These are phyloP conservation scores for Fusarium hainanense DNA, from an alignment of 2,329 filamentous ascomycete genomes.

Conservation along the genomic window DNA sequence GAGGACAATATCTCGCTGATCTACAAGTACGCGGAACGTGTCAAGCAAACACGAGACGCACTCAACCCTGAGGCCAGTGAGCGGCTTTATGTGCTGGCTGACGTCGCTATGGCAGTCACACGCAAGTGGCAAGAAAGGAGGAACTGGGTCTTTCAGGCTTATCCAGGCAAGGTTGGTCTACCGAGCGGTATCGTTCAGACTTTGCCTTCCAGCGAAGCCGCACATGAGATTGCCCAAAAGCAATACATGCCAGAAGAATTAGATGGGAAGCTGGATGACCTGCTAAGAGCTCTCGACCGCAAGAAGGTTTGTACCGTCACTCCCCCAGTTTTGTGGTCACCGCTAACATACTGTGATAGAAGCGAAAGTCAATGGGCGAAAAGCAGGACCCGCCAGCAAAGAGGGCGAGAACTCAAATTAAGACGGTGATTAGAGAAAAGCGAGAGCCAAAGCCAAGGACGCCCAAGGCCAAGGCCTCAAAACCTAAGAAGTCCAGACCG, in stretches of 20 bases:
- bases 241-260: constrained; percentile 82
- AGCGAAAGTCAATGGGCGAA: constrained; percentile 67
- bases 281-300: constrained; percentile 73
- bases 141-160: constrained; percentile 87
- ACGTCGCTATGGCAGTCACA: constrained; percentile 85
- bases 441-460: constrained; percentile 52
- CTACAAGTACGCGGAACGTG: constrained; percentile 89
- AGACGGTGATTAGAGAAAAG: constrained; percentile 53
- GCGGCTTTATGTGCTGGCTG: constrained; percentile 85
- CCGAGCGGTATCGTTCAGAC: constrained; percentile 82
- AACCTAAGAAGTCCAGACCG: constrained; percentile 46
- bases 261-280: constrained; percentile 79
- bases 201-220: constrained; percentile 79
- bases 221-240: constrained; percentile 87
- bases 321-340: not conserved
- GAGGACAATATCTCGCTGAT: constrained; percentile 90
- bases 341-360: constrained; percentile 56
- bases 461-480: constrained; percentile 49
- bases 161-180: constrained; percentile 81
- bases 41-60: constrained; percentile 89
- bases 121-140: constrained; percentile 87
- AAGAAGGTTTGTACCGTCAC: constrained; percentile 67
- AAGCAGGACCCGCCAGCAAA: constrained; percentile 57
- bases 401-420: constrained; percentile 52
- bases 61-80: constrained; percentile 75